These are phyloP conservation scores for Marasmius sp. DNA, from an alignment of 1,284 basidiomycete genomes.

Conservation along the genomic window DNA sequence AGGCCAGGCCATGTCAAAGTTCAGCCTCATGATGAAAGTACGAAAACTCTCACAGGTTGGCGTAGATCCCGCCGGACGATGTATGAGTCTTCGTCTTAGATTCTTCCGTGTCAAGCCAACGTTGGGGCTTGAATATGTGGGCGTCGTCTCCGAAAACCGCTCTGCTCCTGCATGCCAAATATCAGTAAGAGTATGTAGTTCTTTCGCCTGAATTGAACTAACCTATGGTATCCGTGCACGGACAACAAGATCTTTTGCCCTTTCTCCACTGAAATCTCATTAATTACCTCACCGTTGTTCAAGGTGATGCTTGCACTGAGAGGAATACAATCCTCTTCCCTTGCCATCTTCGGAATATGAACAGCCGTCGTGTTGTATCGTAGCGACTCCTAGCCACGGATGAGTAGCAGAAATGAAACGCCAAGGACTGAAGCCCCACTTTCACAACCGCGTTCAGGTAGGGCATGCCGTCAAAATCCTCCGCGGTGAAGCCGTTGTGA, in stretches of 20 bases:
- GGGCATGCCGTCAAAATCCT: slow-evolving; percentile 21
- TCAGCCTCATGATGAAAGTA: neutral
- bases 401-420: slow-evolving; percentile 16
- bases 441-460: slow-evolving; percentile 16
- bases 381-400: slow-evolving; percentile 32
- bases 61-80: slow-evolving; percentile 44
- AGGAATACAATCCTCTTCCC: slow-evolving; percentile 41
- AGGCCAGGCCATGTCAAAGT: slow-evolving; percentile 1
- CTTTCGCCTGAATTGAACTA: neutral
- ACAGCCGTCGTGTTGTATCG: slow-evolving; percentile 36
- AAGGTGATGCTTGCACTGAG: slow-evolving; percentile 33
- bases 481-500: slow-evolving; percentile 8
- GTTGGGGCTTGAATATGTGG: slow-evolving; percentile 41
- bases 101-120: slow-evolving; percentile 38
- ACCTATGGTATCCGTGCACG: slow-evolving; percentile 32
- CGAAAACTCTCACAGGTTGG: slow-evolving; percentile 44
- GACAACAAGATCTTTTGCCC: slow-evolving; percentile 35
- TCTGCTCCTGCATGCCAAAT: slow-evolving; percentile 18
- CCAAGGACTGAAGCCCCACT: slow-evolving; percentile 31
- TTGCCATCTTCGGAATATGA: slow-evolving; percentile 28
- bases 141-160: slow-evolving; percentile 35
- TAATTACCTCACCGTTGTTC: slow-evolving; percentile 30
- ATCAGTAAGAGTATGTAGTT: neutral
- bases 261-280: slow-evolving; percentile 33
- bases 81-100: slow-evolving; percentile 32